A percentile compares a stretch with the other conserved stretches of the same genome.
These are phyloP conservation scores for Sclerotinia spermophila DNA, from an alignment of 2,329 filamentous ascomycete genomes.

Conservation along the genomic window DNA sequence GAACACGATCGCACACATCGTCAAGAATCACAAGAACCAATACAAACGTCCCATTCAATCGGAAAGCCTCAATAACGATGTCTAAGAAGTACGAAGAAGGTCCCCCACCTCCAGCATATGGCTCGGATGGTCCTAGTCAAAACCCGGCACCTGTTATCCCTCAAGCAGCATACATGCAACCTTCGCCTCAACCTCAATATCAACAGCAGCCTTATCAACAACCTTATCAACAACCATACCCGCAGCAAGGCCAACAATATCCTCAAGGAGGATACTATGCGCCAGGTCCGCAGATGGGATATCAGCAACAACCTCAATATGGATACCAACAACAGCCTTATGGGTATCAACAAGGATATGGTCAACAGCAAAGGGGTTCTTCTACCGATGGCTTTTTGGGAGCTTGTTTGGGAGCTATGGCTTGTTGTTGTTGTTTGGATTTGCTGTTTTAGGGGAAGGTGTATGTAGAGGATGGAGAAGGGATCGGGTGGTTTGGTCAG, in stretches of 20 bases:
- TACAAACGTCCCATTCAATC: neutral
- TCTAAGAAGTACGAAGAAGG: slow-evolving; percentile 25
- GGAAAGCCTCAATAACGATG: slow-evolving; percentile 20
- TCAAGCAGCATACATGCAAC: slow-evolving; percentile 24
- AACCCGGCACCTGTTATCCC: slow-evolving; percentile 21
- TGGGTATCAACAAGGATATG: slow-evolving; percentile 30
- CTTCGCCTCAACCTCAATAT: slow-evolving; percentile 22
- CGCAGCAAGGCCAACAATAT: slow-evolving; percentile 16
- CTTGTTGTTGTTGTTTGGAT: slow-evolving; percentile 51
- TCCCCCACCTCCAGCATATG: slow-evolving; percentile 32
- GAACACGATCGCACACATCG: neutral
- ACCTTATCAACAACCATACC: slow-evolving; percentile 20
- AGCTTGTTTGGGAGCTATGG: slow-evolving; percentile 43
- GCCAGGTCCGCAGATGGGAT: slow-evolving; percentile 29
- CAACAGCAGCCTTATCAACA: slow-evolving; percentile 22
- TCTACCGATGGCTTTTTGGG: slow-evolving; percentile 41
- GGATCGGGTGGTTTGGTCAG: neutral
- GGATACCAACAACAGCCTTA: slow-evolving; percentile 21
- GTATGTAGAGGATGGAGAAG: neutral
- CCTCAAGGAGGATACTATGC: slow-evolving; percentile 28
- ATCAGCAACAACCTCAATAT: slow-evolving; percentile 24
- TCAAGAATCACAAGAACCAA: neutral
- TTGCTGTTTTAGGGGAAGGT: slow-evolving; percentile 42
- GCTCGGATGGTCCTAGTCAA: slow-evolving; percentile 15
- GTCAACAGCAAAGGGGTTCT: slow-evolving; percentile 40